phyloP scores from a whole-genome alignment of 495 filamentous ascomycete species.

The Penicillium canescens region DNA sequence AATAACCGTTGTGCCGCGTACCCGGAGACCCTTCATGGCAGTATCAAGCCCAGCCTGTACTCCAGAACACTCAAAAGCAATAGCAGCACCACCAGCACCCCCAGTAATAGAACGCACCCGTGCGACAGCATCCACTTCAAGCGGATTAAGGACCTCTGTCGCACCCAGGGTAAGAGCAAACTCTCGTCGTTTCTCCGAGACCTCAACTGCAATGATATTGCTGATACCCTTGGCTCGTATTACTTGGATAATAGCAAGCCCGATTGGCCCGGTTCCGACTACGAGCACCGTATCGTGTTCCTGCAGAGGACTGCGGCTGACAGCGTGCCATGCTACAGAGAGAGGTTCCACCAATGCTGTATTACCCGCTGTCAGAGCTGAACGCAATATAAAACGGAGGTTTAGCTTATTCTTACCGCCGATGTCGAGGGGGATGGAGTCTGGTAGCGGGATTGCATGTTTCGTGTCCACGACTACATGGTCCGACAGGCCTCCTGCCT shows the following conservation, averaged over 20 bases:
- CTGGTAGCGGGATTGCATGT: slow-evolving; percentile 23
- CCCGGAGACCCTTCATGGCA: slow-evolving; percentile 19
- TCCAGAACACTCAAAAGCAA: slow-evolving; percentile 33
- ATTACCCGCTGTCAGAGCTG: background rate
- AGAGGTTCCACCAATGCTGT: slow-evolving; percentile 61
- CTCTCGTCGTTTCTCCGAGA: slow-evolving; percentile 16
- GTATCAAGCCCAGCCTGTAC: slow-evolving; percentile 32
- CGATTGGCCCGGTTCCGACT: slow-evolving; percentile 63
- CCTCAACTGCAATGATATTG: slow-evolving; percentile 53
- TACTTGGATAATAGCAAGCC: slow-evolving; percentile 59
- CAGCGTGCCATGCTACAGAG: slow-evolving; percentile 67
- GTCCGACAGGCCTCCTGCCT: slow-evolving; percentile 55
- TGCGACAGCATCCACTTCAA: slow-evolving; percentile 18
- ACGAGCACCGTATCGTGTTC: slow-evolving; percentile 51
- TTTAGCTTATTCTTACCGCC: slow-evolving; percentile 22
- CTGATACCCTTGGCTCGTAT: slow-evolving; percentile 49
- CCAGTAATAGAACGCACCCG: slow-evolving; percentile 19
- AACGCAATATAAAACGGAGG: slow-evolving; percentile 16
- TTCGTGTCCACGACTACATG: slow-evolving; percentile 48
- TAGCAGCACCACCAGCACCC: slow-evolving; percentile 10
- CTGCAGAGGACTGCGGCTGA: slow-evolving; percentile 53
- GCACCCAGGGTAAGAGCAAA: slow-evolving; percentile 23
- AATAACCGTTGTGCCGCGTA: slow-evolving; percentile 23
- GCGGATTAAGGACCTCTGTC: slow-evolving; percentile 21
- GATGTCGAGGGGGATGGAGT: slow-evolving; percentile 26